Base-by-base conservation (phyloP, 257 asterid species). In the Solanum medicagineum region DNA sequence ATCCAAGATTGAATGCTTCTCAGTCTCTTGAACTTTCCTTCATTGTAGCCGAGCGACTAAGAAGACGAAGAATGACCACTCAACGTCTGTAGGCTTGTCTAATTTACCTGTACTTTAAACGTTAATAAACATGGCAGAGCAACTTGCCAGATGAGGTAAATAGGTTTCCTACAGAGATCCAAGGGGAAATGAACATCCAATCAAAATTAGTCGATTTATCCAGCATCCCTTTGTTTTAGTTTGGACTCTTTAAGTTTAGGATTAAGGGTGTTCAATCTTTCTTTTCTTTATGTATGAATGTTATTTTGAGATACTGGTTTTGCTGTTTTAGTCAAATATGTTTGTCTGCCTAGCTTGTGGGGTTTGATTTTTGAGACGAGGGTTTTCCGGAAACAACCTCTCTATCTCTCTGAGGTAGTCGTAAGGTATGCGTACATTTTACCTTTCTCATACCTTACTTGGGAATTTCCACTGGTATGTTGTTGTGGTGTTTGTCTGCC, bases 1-100 rank as follows among this genome's bases (percentile, higher is more conserved):
- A 94, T 57, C 98, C 98, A 24, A 89, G 98, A 36, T 88, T 94
- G 26, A 94, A 94, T 66, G 98, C 98, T 20, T 94, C 98, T 7
- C 98, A 94, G 54, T 94, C 97, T 29, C 97, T 94, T n/a, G 98
- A 94, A 71, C 92, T 93, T 15, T 91, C 98, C 83, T 94, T 94
- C 90, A 91, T 94, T 15, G 89, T 94, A 16, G 87, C 97, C 2
- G 98, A 94, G 88, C 86, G 93, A 57, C 88, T 94, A 81, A 90
- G 97, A 89, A 93, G 87, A 73, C 91, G 91, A 86, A 91, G 98
- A 86, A 89, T 94, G 90, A 87, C 92, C 11, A 16, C 95, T 69
- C 91, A 88, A 51, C 92, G 90, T 20, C 84, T 86, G 26, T 85
- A 83, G 85, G 85, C 54, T 22, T 88, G 53, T 55, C 24, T 51